phyloP scores from a whole-genome alignment of 78 protist genomes.

The Paratrimastix pyriformis region DNA sequence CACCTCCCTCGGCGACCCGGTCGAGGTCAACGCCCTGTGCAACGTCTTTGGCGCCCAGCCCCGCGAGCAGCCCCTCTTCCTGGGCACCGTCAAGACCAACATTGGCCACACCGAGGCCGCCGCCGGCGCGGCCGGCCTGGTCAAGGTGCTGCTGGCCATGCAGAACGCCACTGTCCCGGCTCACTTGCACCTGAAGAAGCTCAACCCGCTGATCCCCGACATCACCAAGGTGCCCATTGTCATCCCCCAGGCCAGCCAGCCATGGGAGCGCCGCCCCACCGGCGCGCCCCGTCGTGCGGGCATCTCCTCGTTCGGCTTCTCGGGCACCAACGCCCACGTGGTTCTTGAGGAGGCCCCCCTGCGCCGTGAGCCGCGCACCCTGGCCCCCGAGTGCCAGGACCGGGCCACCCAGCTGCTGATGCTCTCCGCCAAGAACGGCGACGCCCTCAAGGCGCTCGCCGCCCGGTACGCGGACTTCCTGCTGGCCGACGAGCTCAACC shows the following conservation, averaged over 20 bases:
- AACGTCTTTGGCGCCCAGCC: not conserved
- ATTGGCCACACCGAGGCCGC: slow-evolving; percentile 63
- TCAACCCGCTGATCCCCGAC: not conserved
- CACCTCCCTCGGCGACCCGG: slow-evolving; percentile 7
- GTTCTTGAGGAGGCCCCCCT: too few species aligned
- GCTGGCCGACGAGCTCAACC: too few species aligned
- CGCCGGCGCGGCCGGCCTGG: slow-evolving; percentile 6
- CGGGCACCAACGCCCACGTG: slow-evolving; percentile 11
- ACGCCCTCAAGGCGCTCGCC: too few species aligned
- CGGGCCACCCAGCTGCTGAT: too few species aligned
- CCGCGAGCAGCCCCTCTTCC: slow-evolving; percentile 9
- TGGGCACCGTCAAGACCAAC: slow-evolving; percentile 54
- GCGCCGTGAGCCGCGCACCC: too few species aligned
- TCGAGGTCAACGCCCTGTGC: not conserved
- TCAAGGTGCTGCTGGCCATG: not conserved
- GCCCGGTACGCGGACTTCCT: too few species aligned
- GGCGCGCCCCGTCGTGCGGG: not conserved
- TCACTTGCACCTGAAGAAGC: not conserved
- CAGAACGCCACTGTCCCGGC: not conserved
- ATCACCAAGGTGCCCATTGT: not conserved
- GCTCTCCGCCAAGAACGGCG: too few species aligned
- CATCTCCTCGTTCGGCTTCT: slow-evolving; percentile 1
- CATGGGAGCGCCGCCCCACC: not conserved
- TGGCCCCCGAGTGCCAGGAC: too few species aligned
- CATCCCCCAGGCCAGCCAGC: not conserved